Base-by-base conservation (phyloP, 805 yeast species). In the Lipomyces oligophaga region DNA sequence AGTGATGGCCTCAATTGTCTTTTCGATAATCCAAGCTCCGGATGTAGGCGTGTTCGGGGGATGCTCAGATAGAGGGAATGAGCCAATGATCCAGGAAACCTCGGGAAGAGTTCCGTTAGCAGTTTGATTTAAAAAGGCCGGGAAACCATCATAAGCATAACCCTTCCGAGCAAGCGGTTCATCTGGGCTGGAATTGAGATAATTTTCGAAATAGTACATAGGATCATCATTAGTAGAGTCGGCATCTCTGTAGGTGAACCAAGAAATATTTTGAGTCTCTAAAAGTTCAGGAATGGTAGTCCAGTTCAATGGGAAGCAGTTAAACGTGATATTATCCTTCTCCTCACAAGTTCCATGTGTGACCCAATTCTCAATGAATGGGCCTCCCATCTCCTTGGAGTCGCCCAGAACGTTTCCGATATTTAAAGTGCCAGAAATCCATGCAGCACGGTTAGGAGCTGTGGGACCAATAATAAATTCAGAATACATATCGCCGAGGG, bases 401-500 rank as follows among this genome's bases (percentile, higher is more conserved):
- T 49, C 46, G 15, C 61, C 60, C 16, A 45, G 52, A 22, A 47
- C 40, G 16, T 45, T 34, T 15, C 55, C 61, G 5, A 54, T 53
- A 41, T 58, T 58, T 28, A 58, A 45, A 1, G 58, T 41, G n/a
- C 61, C 62, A 5, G 62, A 54, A 19, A 45, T 39, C 62, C 62
- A 58, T 18, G 58, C 35, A 16, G 51, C 60, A 39, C 62, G 55
- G 50, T 56, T 56, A 19, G 62, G 60, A 21, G 45, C 49, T 22
- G 62, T 58, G 11, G 62, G 57, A 47, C 53, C 62, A 30, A 58
- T 55, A 19, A 58, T 56, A 30, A 55, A 40, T 39, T 58, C 61
- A 8, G 54, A 25, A 38, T 59, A 59, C 63, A 60, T 60, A 41
- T 60, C 63, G 10, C 41, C 62, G 18, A 60, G 45, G 18, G 61